Base-by-base conservation (phyloP, 805 yeast species). In the Kodamaea restingae region DNA sequence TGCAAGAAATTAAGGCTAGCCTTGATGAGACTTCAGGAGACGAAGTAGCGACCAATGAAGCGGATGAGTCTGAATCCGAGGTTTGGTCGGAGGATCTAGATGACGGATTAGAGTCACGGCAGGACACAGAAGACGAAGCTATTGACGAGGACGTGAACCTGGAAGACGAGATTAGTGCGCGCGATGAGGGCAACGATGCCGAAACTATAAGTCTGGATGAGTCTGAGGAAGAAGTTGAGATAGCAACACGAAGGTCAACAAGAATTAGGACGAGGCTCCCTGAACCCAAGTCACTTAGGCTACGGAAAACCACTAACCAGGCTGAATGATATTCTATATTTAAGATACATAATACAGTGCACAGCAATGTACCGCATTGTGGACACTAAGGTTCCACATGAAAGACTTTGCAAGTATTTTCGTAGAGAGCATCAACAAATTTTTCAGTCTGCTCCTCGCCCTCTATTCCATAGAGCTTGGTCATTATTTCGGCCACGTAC, bases 401-500 rank as follows among this genome's bases (percentile, higher is more conserved):
- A 36, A 68, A 67, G 31, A 66, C 38, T 33, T 49, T 55, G 39
- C 67, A 59, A 2, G 70, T 52, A 42, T 65, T 68, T 18, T 51
- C 52, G 47, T 61, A 68, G 15, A 68, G 54, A 18, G 42, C 27
- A 43, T 67, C 74, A 27, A 68, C 44, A 26, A 67, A 63, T 1
- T 51, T 40, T 35, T 58, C 60, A 6, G 61, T 48, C 27, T 67
- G 65, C 21, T 47, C 35, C 4, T 55, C 61, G 2, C 50, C 54
- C 14, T 45, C 46, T 4, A 63, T 38, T 0, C 58, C 63, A 40
- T 66, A 60, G 15, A 68, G 42, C 22, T 45, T 50, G 24, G 65
- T 54, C 56, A 68, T 48, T 18, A 67, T 56, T 41, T 73, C 77
- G 1, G 95, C 97, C 0, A 88, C 88, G 41, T 79, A 77, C 2